A percentile compares a stretch with the other conserved stretches of the same genome.
These are phyloP conservation scores for Entamoeba invadens DNA, from an alignment of 208 protist genomes.

Conservation along the genomic window DNA sequence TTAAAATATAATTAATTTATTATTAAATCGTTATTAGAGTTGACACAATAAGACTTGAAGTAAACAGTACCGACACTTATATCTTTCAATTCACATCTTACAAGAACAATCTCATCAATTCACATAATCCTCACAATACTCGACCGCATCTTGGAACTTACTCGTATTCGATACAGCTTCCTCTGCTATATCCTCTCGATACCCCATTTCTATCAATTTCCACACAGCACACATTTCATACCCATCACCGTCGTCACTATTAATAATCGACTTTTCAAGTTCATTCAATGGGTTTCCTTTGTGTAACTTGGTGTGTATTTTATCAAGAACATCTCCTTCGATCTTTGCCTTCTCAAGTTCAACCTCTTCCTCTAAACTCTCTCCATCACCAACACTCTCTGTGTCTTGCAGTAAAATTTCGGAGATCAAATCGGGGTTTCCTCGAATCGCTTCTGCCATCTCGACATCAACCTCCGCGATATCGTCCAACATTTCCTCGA, in stretches of 20 bases:
- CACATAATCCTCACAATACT: neutral
- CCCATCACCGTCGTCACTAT: neutral
- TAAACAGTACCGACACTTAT: too few relatives aligned
- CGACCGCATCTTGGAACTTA: neutral
- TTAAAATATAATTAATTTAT: too few relatives aligned
- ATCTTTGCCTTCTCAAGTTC: neutral
- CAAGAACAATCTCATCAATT: too few relatives aligned
- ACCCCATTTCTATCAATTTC: neutral
- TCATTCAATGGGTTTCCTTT: neutral
- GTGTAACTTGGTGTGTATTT: neutral
- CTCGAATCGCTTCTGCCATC: neutral
- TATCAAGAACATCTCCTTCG: neutral
- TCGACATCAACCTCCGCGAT: neutral
- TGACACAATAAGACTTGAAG: too few relatives aligned
- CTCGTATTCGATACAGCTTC: neutral
- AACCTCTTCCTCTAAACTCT: neutral
- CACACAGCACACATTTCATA: neutral
- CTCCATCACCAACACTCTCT: neutral
- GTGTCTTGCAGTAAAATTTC: neutral
- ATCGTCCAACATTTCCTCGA: neutral
- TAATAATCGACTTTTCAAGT: neutral
- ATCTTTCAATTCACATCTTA: too few relatives aligned
- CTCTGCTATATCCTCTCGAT: neutral
- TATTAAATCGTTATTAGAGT: too few relatives aligned
- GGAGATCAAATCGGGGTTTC: neutral